A percentile compares a stretch with the other conserved stretches of the same genome.
phyloP scores from a whole-genome alignment of 805 yeast genomes.

The Soucietia sequanensis region DNA sequence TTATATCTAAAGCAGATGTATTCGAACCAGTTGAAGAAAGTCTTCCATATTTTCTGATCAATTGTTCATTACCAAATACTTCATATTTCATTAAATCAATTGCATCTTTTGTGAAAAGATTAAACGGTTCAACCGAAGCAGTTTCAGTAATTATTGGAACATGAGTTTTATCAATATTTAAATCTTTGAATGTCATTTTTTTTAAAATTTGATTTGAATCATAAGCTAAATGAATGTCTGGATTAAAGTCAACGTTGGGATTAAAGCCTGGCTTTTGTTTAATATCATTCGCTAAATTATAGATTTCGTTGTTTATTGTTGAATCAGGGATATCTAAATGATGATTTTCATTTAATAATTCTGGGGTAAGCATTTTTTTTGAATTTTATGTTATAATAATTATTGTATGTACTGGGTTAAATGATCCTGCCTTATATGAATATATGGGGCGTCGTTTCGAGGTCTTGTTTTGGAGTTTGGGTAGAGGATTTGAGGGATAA shows the following conservation, averaged over 20 bases:
- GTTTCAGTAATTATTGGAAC: conserved; percentile 30
- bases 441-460: too few relatives aligned
- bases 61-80: conserved; percentile 16
- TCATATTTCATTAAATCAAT: conserved; percentile 28
- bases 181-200: neutral
- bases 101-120: conserved; percentile 29
- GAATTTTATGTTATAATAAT: too few relatives aligned
- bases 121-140: conserved; percentile 30
- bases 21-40: conserved; percentile 21
- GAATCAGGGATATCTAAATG: conserved; percentile 1
- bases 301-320: conserved; percentile 1
- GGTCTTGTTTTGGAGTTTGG: too few relatives aligned
- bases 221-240: neutral
- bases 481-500: too few relatives aligned
- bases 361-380: conserved; percentile 1
- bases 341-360: neutral
- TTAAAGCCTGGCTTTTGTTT: neutral
- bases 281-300: neutral
- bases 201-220: neutral
- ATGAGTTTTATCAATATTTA: conserved; percentile 17
- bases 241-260: conserved; percentile 1
- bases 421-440: too few relatives aligned
- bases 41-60: conserved; percentile 21
- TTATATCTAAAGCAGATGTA: conserved; percentile 29
- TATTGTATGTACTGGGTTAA: too few relatives aligned